Evolutionary conservation across 306 rosid species (phyloP), one percentile per base, ranked within the genome.

Genomic region (Lathyrus oleraceus): DNA sequence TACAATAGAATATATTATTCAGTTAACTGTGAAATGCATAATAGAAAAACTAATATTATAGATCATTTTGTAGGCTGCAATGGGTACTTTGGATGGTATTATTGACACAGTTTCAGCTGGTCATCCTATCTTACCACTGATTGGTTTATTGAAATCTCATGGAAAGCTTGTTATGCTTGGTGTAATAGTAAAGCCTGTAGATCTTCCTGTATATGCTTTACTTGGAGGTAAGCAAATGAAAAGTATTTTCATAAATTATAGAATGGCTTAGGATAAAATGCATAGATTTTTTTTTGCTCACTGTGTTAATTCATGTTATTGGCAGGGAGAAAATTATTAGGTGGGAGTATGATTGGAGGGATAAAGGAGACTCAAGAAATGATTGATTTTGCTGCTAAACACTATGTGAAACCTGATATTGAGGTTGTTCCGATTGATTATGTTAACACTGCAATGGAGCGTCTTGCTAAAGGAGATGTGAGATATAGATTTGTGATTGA

Each of bases 91-190:
- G 70, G 81, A 84, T 67, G 87, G 87, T 10, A 77, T 80, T 36
- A 66, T 84, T 49, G 85, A 80, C 56, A 74, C 85, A 0, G 78
- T 80, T 49, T 77, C 81, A 5, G 76, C 71, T 0, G 11, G 1
- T 1, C 87, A 80, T 57, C 60, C 83, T 51, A 52, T 81, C 0
- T 11, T 74, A 3, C 81, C 83, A 9, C 15, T 77, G 14, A 61
- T 78, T 48, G 68, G 59, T 25, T 10, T 84, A 48, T 30, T 80
- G 36, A 84, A 84, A 57, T 1, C 72, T 20, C 63, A 69, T 17
- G 82, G 87, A 11, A 83, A 76, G 8, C 84, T 83, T 52, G 69
- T 79, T 8, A 9, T 83, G 77, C 15, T 83, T 9, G 84, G 82
- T 10, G 72, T 16, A 35, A 73, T 76, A 0, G 72, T 57, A n/a